Evolutionary conservation across 2,329 filamentous ascomycete genomes (phyloP), one percentile per base, ranked within the genome.

Genomic region (Calonectria leucothoes): DNA sequence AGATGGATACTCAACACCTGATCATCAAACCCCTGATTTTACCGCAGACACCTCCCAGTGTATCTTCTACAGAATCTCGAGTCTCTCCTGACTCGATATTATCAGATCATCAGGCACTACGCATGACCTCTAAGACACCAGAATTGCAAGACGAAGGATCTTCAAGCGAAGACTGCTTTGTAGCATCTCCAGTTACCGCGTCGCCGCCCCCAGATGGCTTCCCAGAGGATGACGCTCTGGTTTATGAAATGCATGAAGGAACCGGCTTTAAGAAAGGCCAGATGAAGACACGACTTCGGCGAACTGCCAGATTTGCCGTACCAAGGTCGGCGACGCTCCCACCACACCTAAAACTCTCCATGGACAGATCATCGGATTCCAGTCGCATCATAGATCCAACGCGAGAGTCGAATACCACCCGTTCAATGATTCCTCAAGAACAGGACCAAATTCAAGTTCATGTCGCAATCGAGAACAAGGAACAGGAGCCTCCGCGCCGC

Each of bases 161-260:
- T 14, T 52, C 69, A 20, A 57, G 57, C 27, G 49, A 65, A 15
- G 69, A 66, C 20, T 33, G 52, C 14, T 49, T 45, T 12, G 42
- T 48, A 15, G 20, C 39, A 17, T 71, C 57, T 12, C 45, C 61
- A 39, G 49, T 29, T 12, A 45, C 63, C 14, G 72, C 42, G 39
- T 73, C 74, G 10, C 65, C 74, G 31, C 25, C 68, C 23, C 63
- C 70, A 31, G 69, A 70, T 29, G 71, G 70, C 17, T 70, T 76
- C 29, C 45, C 64, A 3, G 57, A 75, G 45, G 74, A 74, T 27
- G 75, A 75, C 14, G 7, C 48, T 23, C 66, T 69, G 0, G 25
- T 74, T 2, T 80, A 76, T 33, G 78, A 83, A 57, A 71, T 84
- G 2, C 82, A 84, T 39, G 83, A 83, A 64, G 83, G 83, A 17